Conservation (phyloP, 495 filamentous ascomycete species). For the Lophiostoma macrostomum region DNA sequence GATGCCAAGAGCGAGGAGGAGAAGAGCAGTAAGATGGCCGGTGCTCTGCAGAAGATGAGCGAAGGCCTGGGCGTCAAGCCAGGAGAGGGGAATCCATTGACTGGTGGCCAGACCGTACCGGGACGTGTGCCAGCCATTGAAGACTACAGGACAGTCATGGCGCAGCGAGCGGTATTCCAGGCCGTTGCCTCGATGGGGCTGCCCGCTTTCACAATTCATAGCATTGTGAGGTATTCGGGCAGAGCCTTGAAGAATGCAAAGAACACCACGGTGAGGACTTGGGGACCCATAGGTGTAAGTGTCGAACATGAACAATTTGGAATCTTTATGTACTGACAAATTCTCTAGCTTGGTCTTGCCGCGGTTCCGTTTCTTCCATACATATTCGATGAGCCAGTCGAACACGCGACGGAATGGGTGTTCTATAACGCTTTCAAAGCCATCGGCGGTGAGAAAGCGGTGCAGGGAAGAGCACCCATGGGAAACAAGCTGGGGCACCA, state of each 20-base stretch:
- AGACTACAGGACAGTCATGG: conserved; percentile 89
- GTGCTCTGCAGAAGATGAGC: neutral
- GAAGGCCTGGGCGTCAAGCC: conserved; percentile 12
- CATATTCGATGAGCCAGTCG: conserved; percentile 90
- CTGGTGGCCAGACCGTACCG: conserved; percentile 38
- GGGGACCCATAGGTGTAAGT: conserved; percentile 79
- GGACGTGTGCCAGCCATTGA: conserved; percentile 72
- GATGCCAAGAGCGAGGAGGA: neutral
- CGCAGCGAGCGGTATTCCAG: conserved; percentile 86
- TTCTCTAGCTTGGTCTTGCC: conserved; percentile 65
- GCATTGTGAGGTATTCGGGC: conserved; percentile 81
- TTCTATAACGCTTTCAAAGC: conserved; percentile 76
- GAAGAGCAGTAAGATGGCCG: neutral
- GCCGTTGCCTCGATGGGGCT: conserved; percentile 86
- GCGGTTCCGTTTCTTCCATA: conserved; percentile 86
- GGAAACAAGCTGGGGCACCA: conserved; percentile 55
- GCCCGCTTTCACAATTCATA: conserved; percentile 94
- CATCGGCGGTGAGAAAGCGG: conserved; percentile 61
- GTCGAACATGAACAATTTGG: neutral
- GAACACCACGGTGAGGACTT: conserved; percentile 70
- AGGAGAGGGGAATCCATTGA: conserved; percentile 6
- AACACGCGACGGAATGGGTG: conserved; percentile 80
- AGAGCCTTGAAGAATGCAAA: conserved; percentile 74
- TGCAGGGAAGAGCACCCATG: conserved; percentile 43
- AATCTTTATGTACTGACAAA: conserved; percentile 2